A percentile compares a stretch with the other conserved stretches of the same genome.
Conservation (phyloP, 257 asterid species). For the Solanum megistacrolobum region DNA sequence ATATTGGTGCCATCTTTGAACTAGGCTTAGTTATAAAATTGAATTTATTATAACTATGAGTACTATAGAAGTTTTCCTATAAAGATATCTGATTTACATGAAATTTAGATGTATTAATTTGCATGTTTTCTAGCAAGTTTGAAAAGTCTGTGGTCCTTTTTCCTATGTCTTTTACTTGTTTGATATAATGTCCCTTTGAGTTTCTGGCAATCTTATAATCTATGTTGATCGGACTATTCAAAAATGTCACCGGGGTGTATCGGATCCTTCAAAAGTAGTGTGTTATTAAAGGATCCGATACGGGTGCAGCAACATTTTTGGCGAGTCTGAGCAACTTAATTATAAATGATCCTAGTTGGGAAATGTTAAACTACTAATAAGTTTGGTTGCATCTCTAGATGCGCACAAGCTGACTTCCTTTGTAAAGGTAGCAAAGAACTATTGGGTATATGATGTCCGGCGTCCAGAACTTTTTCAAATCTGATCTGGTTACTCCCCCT, state of each 20-base stretch:
- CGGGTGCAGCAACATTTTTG: too few species aligned
- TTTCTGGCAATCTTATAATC: neutral
- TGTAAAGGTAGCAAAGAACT: neutral
- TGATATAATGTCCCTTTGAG: constrained; percentile 32
- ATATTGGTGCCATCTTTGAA: neutral
- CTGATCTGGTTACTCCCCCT: too few species aligned
- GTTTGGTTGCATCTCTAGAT: neutral
- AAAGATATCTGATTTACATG: neutral
- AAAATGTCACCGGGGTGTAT: too few species aligned
- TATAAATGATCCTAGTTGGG: neutral
- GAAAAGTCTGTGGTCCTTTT: neutral
- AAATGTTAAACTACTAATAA: neutral
- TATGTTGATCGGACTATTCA: too few species aligned
- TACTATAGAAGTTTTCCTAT: neutral
- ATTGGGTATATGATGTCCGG: constrained; percentile 10
- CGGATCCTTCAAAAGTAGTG: too few species aligned
- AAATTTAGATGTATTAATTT: neutral
- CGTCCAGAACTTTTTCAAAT: too few species aligned
- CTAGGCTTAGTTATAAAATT: neutral
- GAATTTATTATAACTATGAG: neutral
- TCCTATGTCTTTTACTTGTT: constrained; percentile 9
- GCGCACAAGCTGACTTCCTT: neutral
- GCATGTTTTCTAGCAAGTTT: neutral
- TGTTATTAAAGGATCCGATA: too few species aligned
- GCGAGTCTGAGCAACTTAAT: too few species aligned